Percentiles rank a stretch among this genome's conserved stretches.
Evolutionary conservation across 176 grass and related monocot species (phyloP).

Genomic region (Cenchrus purpureus): DNA sequence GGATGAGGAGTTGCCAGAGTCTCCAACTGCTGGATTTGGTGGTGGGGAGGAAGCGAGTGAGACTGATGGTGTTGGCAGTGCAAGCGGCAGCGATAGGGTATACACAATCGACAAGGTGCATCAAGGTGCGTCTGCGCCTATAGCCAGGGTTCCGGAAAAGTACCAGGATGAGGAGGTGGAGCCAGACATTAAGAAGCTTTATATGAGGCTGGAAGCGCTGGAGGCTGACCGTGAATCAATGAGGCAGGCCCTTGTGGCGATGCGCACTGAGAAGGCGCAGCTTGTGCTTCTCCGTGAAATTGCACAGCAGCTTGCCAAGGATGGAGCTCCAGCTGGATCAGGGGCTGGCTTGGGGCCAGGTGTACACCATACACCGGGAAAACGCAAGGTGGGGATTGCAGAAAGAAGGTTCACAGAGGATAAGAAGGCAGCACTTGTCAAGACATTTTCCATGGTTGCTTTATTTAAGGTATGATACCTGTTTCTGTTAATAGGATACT

Average conservation of each 20-base stretch:
- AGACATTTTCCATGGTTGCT: constrained; percentile 47
- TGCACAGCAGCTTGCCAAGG: constrained; percentile 85
- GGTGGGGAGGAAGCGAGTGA: constrained; percentile 35
- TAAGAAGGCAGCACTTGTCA: constrained; percentile 43
- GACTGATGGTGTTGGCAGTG: constrained; percentile 32
- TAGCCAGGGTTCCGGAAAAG: constrained; percentile 53
- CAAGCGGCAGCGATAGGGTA: constrained; percentile 62
- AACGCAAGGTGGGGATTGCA: constrained; percentile 34
- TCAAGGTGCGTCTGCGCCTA: constrained; percentile 36
- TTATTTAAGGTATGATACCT: constrained; percentile 68
- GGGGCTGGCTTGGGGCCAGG: constrained; percentile 27
- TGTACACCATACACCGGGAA: constrained; percentile 9
- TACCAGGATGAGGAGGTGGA: constrained; percentile 39
- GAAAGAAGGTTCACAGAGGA: constrained; percentile 38
- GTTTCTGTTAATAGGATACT: constrained; percentile 24
- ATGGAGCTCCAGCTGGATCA: constrained; percentile 36
- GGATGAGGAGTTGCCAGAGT: constrained; percentile 46
- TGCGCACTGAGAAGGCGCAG: constrained; percentile 91
- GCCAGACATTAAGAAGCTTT: constrained; percentile 85
- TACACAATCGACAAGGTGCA: constrained; percentile 89
- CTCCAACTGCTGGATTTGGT: constrained; percentile 34
- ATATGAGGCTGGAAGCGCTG: constrained; percentile 78
- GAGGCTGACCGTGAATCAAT: constrained; percentile 96
- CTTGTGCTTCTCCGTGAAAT: constrained; percentile 87
- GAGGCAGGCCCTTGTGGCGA: constrained; percentile 80